These are phyloP conservation scores for Baorangia bicolor DNA, from an alignment of 768 basidiomycete genomes.

Conservation along the genomic window DNA sequence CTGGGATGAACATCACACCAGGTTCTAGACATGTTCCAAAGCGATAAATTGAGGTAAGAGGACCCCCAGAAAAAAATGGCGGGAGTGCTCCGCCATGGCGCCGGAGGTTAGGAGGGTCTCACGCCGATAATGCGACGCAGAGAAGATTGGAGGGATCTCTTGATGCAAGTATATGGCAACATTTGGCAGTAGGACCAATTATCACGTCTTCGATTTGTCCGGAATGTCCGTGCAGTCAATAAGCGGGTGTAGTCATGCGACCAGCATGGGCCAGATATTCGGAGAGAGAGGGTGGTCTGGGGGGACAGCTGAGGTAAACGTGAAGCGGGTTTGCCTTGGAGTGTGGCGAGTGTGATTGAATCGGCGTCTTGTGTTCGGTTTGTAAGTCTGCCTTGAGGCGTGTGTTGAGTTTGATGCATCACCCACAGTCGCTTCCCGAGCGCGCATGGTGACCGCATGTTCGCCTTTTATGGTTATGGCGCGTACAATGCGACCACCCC, in stretches of 20 bases:
- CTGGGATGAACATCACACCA: conserved; percentile 11
- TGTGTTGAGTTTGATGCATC: conserved; percentile 23
- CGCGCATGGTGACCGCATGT: conserved; percentile 39
- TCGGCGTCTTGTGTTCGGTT: conserved; percentile 26
- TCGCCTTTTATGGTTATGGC: conserved; percentile 31
- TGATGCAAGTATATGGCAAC: conserved; percentile 1
- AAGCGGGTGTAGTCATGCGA: conserved; percentile 16
- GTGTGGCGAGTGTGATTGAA: conserved; percentile 19
- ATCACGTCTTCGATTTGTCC: conserved; percentile 36
- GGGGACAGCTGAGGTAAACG: conserved; percentile 32
- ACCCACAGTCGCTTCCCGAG: conserved; percentile 24
- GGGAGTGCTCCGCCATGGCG: conserved; percentile 10
- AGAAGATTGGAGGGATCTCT: conserved; percentile 19
- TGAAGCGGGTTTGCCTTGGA: conserved; percentile 13
- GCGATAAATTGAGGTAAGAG: conserved; percentile 34
- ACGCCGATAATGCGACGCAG: conserved; percentile 19
- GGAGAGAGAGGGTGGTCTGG: conserved; percentile 9
- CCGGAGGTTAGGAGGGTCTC: conserved; percentile 19
- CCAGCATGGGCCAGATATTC: conserved; percentile 4
- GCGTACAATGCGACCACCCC: conserved; percentile 14
- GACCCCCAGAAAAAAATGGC: conserved; percentile 31
- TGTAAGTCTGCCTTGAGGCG: conserved; percentile 33
- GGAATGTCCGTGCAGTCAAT: conserved; percentile 22
- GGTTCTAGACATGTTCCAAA: conserved; percentile 24
- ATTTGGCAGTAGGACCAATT: conserved; percentile 8